Evolutionary conservation across 2,329 filamentous ascomycete species (phyloP).

Genomic region (Fusarium hainanense): DNA sequence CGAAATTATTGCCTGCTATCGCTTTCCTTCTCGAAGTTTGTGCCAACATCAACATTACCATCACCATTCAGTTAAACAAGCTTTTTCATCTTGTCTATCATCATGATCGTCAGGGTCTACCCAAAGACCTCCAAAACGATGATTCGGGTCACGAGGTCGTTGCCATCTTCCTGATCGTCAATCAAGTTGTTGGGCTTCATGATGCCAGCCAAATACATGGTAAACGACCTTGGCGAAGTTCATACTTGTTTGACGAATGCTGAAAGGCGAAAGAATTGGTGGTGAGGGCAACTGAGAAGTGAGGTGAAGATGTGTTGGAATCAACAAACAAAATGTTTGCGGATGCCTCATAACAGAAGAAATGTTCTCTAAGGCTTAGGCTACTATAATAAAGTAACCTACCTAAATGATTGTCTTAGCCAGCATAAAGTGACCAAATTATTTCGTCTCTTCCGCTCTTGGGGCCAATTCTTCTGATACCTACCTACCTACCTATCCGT

Average conservation of each 20-base stretch:
- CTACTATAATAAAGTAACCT: too few relatives aligned
- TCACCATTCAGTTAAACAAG: background rate
- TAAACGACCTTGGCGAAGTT: background rate
- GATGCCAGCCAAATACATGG: background rate
- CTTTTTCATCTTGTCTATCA: background rate
- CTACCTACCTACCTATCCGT: too few relatives aligned
- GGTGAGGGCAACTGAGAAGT: background rate
- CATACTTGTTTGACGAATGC: background rate
- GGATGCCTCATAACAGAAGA: background rate
- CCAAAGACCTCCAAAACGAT: background rate
- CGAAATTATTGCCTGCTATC: background rate
- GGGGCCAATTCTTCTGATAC: too few relatives aligned
- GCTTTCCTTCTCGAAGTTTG: background rate
- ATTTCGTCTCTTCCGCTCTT: too few relatives aligned
- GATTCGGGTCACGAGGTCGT: background rate
- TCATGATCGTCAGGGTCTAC: background rate
- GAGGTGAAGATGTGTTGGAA: background rate
- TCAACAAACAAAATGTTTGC: background rate
- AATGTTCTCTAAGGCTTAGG: too few relatives aligned
- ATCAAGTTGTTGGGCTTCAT: background rate
- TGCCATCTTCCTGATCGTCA: background rate
- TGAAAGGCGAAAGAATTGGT: background rate
- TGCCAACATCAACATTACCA: background rate
- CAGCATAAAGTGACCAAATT: too few relatives aligned
- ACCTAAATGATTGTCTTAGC: too few relatives aligned